Conservation (phyloP, 2,329 filamentous ascomycete species). For the Aspergillus sp. region DNA sequence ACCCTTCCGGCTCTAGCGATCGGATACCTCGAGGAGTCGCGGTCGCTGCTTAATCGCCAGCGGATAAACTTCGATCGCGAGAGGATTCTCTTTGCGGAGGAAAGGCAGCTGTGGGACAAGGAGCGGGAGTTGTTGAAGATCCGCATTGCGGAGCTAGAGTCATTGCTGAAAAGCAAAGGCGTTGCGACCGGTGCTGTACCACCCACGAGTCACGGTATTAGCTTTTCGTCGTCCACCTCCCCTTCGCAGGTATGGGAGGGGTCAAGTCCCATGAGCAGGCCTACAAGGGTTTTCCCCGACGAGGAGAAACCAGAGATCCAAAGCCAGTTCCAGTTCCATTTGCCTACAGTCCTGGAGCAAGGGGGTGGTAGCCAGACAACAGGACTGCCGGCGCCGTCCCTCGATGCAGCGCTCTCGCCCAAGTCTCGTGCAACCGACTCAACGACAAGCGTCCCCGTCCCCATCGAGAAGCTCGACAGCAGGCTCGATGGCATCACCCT, state of each 20-base stretch:
- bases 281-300: slow-evolving; percentile 51
- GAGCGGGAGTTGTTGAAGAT: slow-evolving; percentile 48
- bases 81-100: slow-evolving; percentile 46
- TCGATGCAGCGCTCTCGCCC: slow-evolving; percentile 47
- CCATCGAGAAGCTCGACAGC: slow-evolving; percentile 52
- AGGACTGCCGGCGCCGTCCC: slow-evolving; percentile 31
- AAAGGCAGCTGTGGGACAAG: slow-evolving; percentile 50
- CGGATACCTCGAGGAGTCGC: slow-evolving; percentile 48
- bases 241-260: slow-evolving; percentile 50
- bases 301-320: slow-evolving; percentile 32
- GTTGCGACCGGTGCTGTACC: slow-evolving; percentile 14
- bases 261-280: slow-evolving; percentile 43
- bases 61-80: slow-evolving; percentile 45
- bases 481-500: slow-evolving; percentile 53
- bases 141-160: slow-evolving; percentile 48
- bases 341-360: slow-evolving; percentile 37
- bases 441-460: slow-evolving; percentile 43
- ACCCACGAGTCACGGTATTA: slow-evolving; percentile 6
- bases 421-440: slow-evolving; percentile 40
- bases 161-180: slow-evolving; percentile 30
- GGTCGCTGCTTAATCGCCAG: slow-evolving; percentile 44
- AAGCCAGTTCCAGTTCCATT: slow-evolving; percentile 27
- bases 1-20: slow-evolving; percentile 34
- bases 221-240: slow-evolving; percentile 11
- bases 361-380: slow-evolving; percentile 28